Percentiles rank a stretch among this genome's conserved stretches.
phyloP scores from a whole-genome alignment of 306 rosid species.

The Clitoria ternatea region DNA sequence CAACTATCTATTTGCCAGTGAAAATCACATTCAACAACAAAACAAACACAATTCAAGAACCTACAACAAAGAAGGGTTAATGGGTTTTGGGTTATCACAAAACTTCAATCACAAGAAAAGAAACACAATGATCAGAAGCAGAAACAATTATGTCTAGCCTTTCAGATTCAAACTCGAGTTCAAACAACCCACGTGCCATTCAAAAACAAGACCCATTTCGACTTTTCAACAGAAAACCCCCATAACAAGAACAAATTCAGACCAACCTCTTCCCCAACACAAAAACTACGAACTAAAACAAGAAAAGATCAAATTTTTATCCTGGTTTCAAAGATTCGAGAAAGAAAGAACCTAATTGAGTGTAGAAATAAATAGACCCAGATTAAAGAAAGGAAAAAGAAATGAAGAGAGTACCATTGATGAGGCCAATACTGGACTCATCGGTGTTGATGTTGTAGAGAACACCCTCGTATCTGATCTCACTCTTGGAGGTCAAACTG shows the following conservation, averaged over 20 bases:
- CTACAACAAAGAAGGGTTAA: not conserved
- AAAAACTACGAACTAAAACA: not conserved
- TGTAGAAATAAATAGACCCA: not conserved
- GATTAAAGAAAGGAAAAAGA: not conserved
- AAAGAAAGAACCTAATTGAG: not conserved
- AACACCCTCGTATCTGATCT: slow-evolving; percentile 76
- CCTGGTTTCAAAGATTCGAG: not conserved
- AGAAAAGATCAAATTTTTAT: not conserved
- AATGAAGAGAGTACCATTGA: slow-evolving; percentile 57
- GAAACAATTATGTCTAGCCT: no score
- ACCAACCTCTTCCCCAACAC: not conserved
- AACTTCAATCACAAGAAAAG: not conserved
- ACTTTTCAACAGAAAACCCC: not conserved
- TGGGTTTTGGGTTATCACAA: not conserved
- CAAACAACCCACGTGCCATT: no score
- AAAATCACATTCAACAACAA: not conserved
- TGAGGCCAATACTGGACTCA: slow-evolving; percentile 69
- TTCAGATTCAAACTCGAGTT: no score
- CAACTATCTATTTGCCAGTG: not conserved
- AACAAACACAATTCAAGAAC: slow-evolving; percentile 13
- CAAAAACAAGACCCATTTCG: no score
- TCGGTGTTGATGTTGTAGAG: slow-evolving; percentile 68
- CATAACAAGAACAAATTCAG: not conserved
- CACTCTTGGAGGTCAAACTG: slow-evolving; percentile 76
- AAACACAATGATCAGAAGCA: not conserved